These are phyloP conservation scores for Alternaria triticina DNA, from an alignment of 2,329 filamentous ascomycete genomes.

Conservation along the genomic window DNA sequence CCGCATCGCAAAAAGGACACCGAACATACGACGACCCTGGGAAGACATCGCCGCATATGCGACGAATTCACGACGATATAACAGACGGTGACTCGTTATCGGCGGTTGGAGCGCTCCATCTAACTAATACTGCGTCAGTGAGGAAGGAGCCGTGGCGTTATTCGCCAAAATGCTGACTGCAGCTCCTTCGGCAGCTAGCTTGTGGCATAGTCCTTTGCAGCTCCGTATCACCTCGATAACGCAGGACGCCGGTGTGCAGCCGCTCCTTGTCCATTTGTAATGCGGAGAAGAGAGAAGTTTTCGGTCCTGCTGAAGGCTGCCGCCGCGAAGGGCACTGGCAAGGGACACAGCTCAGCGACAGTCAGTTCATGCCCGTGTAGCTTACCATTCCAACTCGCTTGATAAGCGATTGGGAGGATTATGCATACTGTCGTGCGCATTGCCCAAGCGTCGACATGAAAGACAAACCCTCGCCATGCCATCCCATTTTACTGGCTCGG, in stretches of 20 bases:
- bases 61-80: background rate
- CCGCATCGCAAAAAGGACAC: background rate
- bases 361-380: too few species aligned
- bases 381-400: background rate
- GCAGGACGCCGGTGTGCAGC: background rate
- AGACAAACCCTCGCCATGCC: background rate
- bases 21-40: background rate
- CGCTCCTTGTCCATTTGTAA: background rate
- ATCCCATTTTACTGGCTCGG: background rate
- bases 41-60: background rate
- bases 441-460: background rate
- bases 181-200: background rate
- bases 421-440: background rate
- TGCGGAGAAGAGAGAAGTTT: background rate
- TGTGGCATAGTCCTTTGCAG: background rate
- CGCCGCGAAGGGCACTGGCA: too few species aligned
- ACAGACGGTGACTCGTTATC: background rate
- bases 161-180: background rate
- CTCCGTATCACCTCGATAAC: background rate
- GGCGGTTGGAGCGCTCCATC: background rate
- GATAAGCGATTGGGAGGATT: background rate
- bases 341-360: too few species aligned
- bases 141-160: background rate
- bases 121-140: background rate
- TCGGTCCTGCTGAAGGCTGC: too few species aligned